These are phyloP conservation scores for Trichoderma atroviride DNA, from an alignment of 2,329 filamentous ascomycete species.

Conservation along the genomic window DNA sequence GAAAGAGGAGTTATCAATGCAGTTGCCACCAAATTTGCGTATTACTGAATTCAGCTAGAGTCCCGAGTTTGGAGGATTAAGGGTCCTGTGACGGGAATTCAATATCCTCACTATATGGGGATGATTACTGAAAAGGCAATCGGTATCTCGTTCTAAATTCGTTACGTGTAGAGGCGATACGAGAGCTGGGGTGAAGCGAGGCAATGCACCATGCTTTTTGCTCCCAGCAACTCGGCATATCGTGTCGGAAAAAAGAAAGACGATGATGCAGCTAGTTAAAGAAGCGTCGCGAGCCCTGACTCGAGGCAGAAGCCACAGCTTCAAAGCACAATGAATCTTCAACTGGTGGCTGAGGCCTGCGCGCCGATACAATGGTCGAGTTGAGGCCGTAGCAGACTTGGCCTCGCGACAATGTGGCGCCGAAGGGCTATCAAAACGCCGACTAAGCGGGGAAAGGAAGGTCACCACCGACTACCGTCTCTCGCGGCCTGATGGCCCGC, in stretches of 20 bases:
- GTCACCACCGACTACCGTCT: not conserved
- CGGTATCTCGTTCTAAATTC: not conserved
- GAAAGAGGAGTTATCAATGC: not conserved
- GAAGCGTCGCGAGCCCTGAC: not conserved
- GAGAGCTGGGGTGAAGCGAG: not conserved
- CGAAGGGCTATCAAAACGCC: not conserved
- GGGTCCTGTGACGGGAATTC: not conserved
- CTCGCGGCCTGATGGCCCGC: not conserved
- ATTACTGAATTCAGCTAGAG: not conserved
- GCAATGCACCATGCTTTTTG: not conserved
- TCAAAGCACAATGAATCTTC: not conserved
- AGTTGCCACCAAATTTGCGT: not conserved
- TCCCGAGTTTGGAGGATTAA: not conserved
- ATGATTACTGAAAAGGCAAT: not conserved
- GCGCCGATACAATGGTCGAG: not conserved
- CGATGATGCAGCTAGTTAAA: not conserved
- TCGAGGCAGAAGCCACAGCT: conserved; percentile 1
- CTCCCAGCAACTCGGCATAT: not conserved
- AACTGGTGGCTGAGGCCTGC: not conserved
- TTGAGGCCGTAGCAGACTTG: not conserved
- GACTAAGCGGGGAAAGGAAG: conserved; percentile 19
- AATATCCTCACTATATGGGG: not conserved
- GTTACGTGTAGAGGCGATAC: not conserved
- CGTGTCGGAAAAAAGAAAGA: not conserved
- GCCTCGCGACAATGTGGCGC: not conserved